A percentile compares a stretch with the other conserved stretches of the same genome.
Evolutionary conservation across 345 rosid species (phyloP).

Genomic region (Rhodamnia rubescens): DNA sequence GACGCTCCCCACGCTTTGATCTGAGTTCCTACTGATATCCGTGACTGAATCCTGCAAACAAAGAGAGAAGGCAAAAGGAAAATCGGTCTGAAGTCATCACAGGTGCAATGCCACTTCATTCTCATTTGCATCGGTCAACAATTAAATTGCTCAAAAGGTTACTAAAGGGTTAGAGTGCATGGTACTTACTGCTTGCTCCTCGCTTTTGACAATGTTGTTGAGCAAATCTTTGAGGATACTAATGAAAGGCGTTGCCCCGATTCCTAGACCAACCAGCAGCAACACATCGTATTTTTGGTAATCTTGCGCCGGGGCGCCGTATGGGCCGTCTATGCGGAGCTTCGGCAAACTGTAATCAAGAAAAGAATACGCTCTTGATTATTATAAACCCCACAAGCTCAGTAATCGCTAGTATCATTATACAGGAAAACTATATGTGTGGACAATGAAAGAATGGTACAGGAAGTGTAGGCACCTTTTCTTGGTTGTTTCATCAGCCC

Average conservation of each 20-base stretch:
- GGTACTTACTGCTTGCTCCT: constrained; percentile 77
- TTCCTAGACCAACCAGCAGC: constrained; percentile 88
- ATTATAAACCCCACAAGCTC: background rate
- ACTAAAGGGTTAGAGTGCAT: background rate
- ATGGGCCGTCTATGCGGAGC: constrained; percentile 92
- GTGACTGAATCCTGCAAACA: constrained; percentile 52
- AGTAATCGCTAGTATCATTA: background rate
- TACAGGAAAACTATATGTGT: background rate
- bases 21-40: constrained; percentile 62
- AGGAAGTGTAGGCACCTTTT: constrained; percentile 31
- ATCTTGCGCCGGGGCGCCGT: constrained; percentile 98
- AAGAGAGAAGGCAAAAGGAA: background rate
- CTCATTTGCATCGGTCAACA: background rate
- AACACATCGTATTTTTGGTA: constrained; percentile 80
- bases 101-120: background rate
- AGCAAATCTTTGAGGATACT: constrained; percentile 92
- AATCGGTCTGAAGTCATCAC: background rate
- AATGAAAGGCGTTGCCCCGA: constrained; percentile 98
- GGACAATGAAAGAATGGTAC: background rate
- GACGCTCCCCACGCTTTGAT: constrained; percentile 43
- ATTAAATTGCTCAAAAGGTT: background rate
- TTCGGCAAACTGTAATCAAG: constrained; percentile 65
- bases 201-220: constrained; percentile 78
- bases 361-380: background rate
- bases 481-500: constrained; percentile 94